Evolutionary conservation across 192 early-diverging fungal species (phyloP).

Genomic region (Rhizoclosmatium sp.): DNA sequence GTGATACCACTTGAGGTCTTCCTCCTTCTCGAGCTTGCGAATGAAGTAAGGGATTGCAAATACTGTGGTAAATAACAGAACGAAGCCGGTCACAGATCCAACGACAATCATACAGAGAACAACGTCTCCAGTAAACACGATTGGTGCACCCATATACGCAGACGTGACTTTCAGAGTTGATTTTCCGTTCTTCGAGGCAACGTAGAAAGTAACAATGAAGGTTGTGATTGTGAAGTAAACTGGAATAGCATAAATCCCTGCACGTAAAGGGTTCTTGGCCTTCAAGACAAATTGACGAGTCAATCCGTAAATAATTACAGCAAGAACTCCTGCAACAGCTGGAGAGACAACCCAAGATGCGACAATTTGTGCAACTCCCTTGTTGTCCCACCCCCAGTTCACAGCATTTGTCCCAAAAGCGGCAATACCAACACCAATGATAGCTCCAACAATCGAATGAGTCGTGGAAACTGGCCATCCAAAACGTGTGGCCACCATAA

Average conservation of each 20-base stretch:
- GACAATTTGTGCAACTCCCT: conserved; percentile 60
- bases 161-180: conserved; percentile 29
- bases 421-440: conserved; percentile 77
- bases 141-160: neutral
- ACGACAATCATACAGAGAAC: conserved; percentile 68
- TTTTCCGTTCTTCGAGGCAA: conserved; percentile 72
- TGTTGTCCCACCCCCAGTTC: conserved; percentile 59
- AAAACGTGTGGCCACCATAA: conserved; percentile 70
- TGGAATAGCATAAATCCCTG: conserved; percentile 73
- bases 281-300: conserved; percentile 71
- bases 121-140: conserved; percentile 16
- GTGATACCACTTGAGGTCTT: conserved; percentile 79
- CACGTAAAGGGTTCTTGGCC: conserved; percentile 67
- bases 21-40: conserved; percentile 69
- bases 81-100: conserved; percentile 63
- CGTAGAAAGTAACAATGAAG: conserved; percentile 70
- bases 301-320: conserved; percentile 69
- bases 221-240: conserved; percentile 75
- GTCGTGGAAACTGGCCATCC: conserved; percentile 84
- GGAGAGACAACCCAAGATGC: conserved; percentile 82
- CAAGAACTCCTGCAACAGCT: conserved; percentile 68
- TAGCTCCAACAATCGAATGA: conserved; percentile 83
- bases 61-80: conserved; percentile 64
- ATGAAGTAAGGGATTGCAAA: conserved; percentile 74
- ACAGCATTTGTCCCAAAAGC: conserved; percentile 70